These are phyloP conservation scores for rapeseed (Brassica napus) DNA, from an alignment of 345 rosid species.

Conservation along the genomic window DNA sequence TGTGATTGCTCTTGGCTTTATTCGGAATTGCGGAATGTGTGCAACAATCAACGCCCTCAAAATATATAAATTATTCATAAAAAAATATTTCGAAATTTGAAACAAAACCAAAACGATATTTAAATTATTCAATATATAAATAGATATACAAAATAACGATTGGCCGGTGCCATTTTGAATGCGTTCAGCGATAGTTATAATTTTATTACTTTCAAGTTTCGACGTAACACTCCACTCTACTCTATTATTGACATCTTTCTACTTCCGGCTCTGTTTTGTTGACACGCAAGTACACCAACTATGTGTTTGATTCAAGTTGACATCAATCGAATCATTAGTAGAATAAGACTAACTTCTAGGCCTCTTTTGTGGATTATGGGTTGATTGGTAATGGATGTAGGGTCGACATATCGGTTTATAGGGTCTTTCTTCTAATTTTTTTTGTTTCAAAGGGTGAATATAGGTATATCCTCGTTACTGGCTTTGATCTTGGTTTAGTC, in stretches of 20 bases:
- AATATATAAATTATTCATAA: not conserved
- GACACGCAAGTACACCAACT: not conserved
- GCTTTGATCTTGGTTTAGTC: not conserved
- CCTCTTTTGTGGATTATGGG: not conserved
- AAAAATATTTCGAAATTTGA: not conserved
- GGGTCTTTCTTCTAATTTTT: not conserved
- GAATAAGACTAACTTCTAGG: not conserved
- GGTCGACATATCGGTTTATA: no score
- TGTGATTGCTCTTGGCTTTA: slow-evolving; percentile 29
- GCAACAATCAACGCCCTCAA: slow-evolving; percentile 22
- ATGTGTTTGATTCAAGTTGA: not conserved
- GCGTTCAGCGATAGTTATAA: not conserved
- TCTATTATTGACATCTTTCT: not conserved
- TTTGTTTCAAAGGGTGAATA: not conserved
- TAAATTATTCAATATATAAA: not conserved
- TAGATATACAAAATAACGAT: not conserved
- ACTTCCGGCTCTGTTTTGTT: slow-evolving; percentile 1
- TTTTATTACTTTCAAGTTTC: not conserved
- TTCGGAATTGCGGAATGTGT: slow-evolving; percentile 17
- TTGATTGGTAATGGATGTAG: no score
- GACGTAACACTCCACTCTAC: slow-evolving; percentile 2
- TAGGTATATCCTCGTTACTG: not conserved
- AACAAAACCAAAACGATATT: not conserved
- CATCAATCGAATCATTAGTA: not conserved
- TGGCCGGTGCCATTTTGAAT: slow-evolving; percentile 5